Conservation (phyloP, 2,329 filamentous ascomycete species). For the Ceratocystis variospora region DNA sequence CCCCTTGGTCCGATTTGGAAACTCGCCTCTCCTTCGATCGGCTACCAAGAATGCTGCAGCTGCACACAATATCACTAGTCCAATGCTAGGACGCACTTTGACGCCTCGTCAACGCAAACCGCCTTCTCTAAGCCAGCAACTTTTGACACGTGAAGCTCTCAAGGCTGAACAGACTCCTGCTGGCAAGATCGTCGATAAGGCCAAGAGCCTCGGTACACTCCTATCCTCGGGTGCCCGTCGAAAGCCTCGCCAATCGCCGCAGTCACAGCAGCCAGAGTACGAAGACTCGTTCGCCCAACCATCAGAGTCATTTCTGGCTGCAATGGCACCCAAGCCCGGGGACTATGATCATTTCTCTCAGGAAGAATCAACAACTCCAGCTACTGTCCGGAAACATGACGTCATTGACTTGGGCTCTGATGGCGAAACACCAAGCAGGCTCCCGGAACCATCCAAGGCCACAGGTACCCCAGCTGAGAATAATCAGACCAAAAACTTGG, state of each 20-base stretch:
- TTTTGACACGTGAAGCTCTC: slow-evolving; percentile 26
- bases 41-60: slow-evolving; percentile 14
- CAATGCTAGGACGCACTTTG: slow-evolving; percentile 20
- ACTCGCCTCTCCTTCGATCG: slow-evolving; percentile 13
- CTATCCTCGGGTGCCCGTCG: slow-evolving; percentile 15
- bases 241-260: slow-evolving; percentile 7
- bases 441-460: not conserved
- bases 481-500: not conserved
- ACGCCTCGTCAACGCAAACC: slow-evolving; percentile 28
- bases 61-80: slow-evolving; percentile 11
- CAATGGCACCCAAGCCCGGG: not conserved
- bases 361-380: slow-evolving; percentile 11
- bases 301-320: not conserved
- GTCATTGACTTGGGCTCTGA: not conserved
- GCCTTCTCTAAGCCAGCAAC: slow-evolving; percentile 26
- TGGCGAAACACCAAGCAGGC: not conserved
- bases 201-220: not conserved
- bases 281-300: slow-evolving; percentile 5
- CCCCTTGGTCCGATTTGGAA: slow-evolving; percentile 11
- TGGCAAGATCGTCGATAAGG: not conserved
- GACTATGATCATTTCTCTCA: not conserved
- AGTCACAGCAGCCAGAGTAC: not conserved
- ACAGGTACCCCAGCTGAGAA: not conserved
- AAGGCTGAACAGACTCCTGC: slow-evolving; percentile 19
- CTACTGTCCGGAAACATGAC: not conserved